Base-by-base conservation (phyloP, 163 green algal genomes). In the Trebouxia gelatinosa region DNA sequence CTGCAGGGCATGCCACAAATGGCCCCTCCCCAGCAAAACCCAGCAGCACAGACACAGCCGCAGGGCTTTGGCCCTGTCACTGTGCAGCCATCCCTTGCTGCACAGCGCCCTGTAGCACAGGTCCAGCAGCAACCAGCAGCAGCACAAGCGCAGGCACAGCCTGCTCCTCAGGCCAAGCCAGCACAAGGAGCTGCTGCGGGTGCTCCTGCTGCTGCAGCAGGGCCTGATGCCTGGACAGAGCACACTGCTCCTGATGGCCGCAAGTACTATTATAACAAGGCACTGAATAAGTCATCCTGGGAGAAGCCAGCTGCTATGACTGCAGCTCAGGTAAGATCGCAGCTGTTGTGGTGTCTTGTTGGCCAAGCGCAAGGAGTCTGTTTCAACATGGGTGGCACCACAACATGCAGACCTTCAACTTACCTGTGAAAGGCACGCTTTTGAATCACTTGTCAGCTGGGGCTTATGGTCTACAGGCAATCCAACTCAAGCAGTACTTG, bases 191-290 rank as follows among this genome's bases (percentile, higher is more conserved):
- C 43, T 54, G 43, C 62, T n/a, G 6, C 57, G 87, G 90, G 0
- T 84, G 90, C 38, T 92, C 88, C 80, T 96, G 95, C 72, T 97
- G 92, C 80, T 95, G 92, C 86, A 94, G 94, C 54, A 57, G 38
- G 37, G 26, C 26, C 26, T 11, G 46, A 71, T 59, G 90, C 86
- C 0, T 98, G 93, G 93, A 95, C 86, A 1, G 93, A 98, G 83
- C 91, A 96, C 83, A 92, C 80, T 0, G 89, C 90, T 2, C 92
- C 93, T 1, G 88, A 94, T 62, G 91, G 92, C 0, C 86, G 93
- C 51, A 96, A 92, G 84, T 98, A 97, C 74, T 98, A 94, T 82
- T 95, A 93, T 87, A 97, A 97, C 87, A 81, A 46, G 46, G 71
- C 74, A n/a, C 94, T 90, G 2, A 92, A 91, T 80, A 64, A 88